phyloP scores from a whole-genome alignment of 495 filamentous ascomycete species.

The Penicillium simplicissimum region DNA sequence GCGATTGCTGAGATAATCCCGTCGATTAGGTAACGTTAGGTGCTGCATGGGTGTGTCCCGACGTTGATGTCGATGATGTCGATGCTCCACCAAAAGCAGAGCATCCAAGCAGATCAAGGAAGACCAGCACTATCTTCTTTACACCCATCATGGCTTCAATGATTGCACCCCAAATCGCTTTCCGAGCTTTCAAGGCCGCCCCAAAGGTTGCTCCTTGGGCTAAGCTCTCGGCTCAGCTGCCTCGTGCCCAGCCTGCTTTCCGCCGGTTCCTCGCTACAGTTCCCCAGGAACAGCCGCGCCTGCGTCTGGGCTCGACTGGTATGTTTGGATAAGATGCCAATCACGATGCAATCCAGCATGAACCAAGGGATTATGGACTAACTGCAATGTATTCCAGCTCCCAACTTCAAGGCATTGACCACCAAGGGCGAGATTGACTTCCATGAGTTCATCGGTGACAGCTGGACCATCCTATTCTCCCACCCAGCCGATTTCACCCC shows the following conservation, averaged over 20 bases:
- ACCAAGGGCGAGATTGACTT: conserved; percentile 69
- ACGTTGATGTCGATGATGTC: too few species aligned
- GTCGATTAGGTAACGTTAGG: too few species aligned
- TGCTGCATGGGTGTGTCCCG: too few species aligned
- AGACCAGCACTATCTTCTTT: not conserved
- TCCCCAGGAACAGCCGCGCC: conserved; percentile 56
- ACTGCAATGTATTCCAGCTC: conserved; percentile 34
- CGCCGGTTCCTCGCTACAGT: conserved; percentile 34
- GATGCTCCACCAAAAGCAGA: not conserved
- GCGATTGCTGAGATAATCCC: conserved; percentile 20
- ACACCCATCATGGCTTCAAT: conserved; percentile 28
- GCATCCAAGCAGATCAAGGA: not conserved
- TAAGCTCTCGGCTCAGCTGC: conserved; percentile 24
- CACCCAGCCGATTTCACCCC: conserved; percentile 73
- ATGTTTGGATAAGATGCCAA: not conserved
- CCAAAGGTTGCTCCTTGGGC: conserved; percentile 30
- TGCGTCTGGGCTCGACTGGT: conserved; percentile 59
- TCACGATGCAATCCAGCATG: not conserved
- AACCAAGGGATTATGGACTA: not conserved
- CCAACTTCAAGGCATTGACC: conserved; percentile 66
- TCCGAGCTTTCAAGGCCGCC: conserved; percentile 31
- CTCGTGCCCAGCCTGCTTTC: conserved; percentile 31
- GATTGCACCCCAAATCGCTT: conserved; percentile 26
- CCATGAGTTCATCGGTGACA: conserved; percentile 58
- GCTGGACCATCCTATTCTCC: conserved; percentile 67